Evolutionary conservation across 2,329 filamentous ascomycete genomes (phyloP), one percentile per base, ranked within the genome.

Genomic region (Ophiocordyceps unilateralis): DNA sequence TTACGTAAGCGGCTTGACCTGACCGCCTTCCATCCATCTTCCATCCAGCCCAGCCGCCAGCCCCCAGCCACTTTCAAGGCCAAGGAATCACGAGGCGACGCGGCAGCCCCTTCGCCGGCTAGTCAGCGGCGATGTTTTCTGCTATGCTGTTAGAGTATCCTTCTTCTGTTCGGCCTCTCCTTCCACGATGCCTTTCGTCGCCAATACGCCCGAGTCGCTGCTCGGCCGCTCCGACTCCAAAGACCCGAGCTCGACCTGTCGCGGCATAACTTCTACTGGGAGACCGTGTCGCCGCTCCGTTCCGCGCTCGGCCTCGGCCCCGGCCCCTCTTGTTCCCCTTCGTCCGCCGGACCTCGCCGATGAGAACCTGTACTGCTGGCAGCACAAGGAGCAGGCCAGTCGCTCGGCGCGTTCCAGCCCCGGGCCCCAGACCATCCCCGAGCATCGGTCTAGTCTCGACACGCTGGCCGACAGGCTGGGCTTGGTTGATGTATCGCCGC

Each of bases 311-410:
- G 48, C 53, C 6, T 43, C 46, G n/a, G n/a, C n/a, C n/a, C n/a
- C n/a, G n/a, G n/a, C n/a, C n/a, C n/a, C n/a, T n/a, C n/a, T n/a
- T n/a, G n/a, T n/a, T 52, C 45, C 42, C 57, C 55, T 52, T 46
- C 50, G 46, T 51, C 47, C 47, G 20, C 62, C 66, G 43, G 70
- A 76, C 46, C 69, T 72, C 2, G 63, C 66, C 44, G 69, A 75
- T 40, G 71, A 76, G 47, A 68, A 63, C n/a, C 72, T 80, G 41
- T 95, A 87, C 63, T 96, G 89, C 67, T 94, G 84, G 82, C 87
- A 95, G 59, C 91, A 98, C 65, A 88, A 84, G 57, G 85, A 91
- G 45, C 91, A 98, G 60, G 85, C 85, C 44, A 55, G 58, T 50
- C 53, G 58, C 45, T 67, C 69, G 9, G 58, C 67, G 2, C 58